Base-by-base conservation (phyloP, 2,329 filamentous ascomycete genomes). In the Colletotrichum higginsianum region DNA sequence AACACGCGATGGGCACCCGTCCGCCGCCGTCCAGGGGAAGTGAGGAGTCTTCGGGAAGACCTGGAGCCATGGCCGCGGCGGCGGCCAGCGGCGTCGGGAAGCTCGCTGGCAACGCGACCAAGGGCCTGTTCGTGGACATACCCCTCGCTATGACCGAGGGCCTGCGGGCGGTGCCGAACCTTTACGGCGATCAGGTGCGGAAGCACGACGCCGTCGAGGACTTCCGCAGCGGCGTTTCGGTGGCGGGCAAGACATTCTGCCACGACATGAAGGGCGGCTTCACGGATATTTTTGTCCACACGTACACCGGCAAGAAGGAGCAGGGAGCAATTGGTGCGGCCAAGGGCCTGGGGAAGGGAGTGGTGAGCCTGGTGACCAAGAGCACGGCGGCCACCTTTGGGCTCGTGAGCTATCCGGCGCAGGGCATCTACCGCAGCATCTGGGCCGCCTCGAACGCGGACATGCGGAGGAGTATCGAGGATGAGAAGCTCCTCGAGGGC, bases 31-130 rank as follows among this genome's bases (percentile, higher is more conserved):
- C 46, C 26, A 66, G 46, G 38, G 61, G 26, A 46, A 47, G 47
- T 15, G 44, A 40, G 12, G 65, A 49, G 11, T 65, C 50, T 23
- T 62, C 64, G 18, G 55, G 18, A 35, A 62, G 56, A 5, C 50
- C 65, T 74, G 38, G 70, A 63, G 49, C 57, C 3, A 46, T 67
- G 62, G 58, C 79, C 76, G 60, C 16, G 76, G 11, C 75, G 73
- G 2, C 78, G 78, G 15, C 75, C 75, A n/a, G 87, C 90, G 2
- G 86, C 86, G 0, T 89, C 88, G 73, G 88, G 88, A 4, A 84
- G 89, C 21, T 93, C 23, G 86, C 91, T 18, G 63, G 66, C 9
- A 87, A 87, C 47, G 89, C 90, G 38, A 85, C 89, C 0, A 81
- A 93, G 57, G 90, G 89, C 72, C 87, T 90, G 0, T 92, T 92